Conservation (phyloP, 2,329 filamentous ascomycete species). For the Scytalidium sp. region DNA sequence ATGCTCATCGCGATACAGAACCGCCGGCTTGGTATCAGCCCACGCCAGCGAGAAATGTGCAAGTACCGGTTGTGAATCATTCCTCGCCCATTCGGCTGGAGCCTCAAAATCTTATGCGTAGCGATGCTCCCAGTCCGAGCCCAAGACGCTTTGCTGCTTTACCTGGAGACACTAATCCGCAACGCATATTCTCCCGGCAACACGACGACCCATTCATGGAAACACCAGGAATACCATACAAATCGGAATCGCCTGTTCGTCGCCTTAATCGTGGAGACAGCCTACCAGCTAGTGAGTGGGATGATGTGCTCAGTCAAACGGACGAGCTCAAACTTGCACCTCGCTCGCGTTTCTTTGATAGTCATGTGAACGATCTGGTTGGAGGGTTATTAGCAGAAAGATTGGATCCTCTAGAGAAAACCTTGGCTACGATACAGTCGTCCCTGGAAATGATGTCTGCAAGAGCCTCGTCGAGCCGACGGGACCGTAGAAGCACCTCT, state of each 20-base stretch:
- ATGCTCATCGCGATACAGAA: conserved; percentile 16
- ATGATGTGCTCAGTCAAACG: conserved; percentile 76
- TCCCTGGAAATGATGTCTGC: conserved; percentile 58
- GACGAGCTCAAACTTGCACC: conserved; percentile 81
- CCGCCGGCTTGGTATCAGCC: conserved; percentile 44
- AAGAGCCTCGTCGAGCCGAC: conserved; percentile 52
- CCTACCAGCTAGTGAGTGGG: conserved; percentile 84
- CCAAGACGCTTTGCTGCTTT: conserved; percentile 52
- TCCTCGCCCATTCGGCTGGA: conserved; percentile 52
- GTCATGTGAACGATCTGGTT: conserved; percentile 83
- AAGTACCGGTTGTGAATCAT: conserved; percentile 36
- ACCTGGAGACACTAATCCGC: conserved; percentile 40
- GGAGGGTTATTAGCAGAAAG: conserved; percentile 72
- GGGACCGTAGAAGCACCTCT: conserved; percentile 63
- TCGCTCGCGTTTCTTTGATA: conserved; percentile 85
- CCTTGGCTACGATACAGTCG: conserved; percentile 73
- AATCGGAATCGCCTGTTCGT: conserved; percentile 56
- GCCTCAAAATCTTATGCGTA: conserved; percentile 53
- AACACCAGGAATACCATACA: conserved; percentile 39
- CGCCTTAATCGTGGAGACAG: conserved; percentile 62
- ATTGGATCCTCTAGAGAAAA: conserved; percentile 76
- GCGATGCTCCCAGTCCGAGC: conserved; percentile 72
- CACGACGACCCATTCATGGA: conserved; percentile 30
- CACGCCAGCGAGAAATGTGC: conserved; percentile 36
- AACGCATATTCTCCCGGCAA: conserved; percentile 48